Evolutionary conservation across 177 flowering plant species (phyloP).

Genomic region (Telopea speciosissima): DNA sequence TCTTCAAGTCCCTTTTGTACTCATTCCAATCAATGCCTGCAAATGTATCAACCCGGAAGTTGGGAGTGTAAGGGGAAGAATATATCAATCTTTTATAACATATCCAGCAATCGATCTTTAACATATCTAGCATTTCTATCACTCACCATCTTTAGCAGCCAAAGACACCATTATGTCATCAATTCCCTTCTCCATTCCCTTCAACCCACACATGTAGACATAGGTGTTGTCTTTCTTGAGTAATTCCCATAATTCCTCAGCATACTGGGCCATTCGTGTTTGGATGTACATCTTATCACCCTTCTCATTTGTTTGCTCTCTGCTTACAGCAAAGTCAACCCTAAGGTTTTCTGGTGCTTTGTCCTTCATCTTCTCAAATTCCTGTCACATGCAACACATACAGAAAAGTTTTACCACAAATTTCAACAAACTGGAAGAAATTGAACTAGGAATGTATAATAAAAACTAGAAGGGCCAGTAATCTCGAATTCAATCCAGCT

Average conservation of each 20-base stretch:
- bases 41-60: slow-evolving; percentile 7
- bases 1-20: slow-evolving; percentile 85
- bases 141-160: slow-evolving; percentile 78
- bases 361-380: slow-evolving; percentile 96
- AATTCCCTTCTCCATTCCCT: slow-evolving; percentile 95
- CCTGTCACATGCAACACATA: slow-evolving; percentile 34
- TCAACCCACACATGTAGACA: slow-evolving; percentile 88
- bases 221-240: slow-evolving; percentile 89
- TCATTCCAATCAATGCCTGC: slow-evolving; percentile 85
- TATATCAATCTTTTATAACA: not conserved
- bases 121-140: slow-evolving; percentile 10
- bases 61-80: not conserved
- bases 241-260: slow-evolving; percentile 80
- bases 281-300: slow-evolving; percentile 99
- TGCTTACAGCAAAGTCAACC: slow-evolving; percentile 87
- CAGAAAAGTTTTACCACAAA: not conserved
- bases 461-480: not conserved
- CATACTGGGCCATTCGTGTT: slow-evolving; percentile 95
- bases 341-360: slow-evolving; percentile 77
- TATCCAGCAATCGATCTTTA: not conserved
- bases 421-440: not conserved
- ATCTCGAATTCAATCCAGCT: slow-evolving; percentile 7
- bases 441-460: not conserved
- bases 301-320: slow-evolving; percentile 85
- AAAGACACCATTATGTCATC: slow-evolving; percentile 82